Evolutionary conservation across 139 green algal genomes (phyloP).

Genomic region (Coelastrella sp.): DNA sequence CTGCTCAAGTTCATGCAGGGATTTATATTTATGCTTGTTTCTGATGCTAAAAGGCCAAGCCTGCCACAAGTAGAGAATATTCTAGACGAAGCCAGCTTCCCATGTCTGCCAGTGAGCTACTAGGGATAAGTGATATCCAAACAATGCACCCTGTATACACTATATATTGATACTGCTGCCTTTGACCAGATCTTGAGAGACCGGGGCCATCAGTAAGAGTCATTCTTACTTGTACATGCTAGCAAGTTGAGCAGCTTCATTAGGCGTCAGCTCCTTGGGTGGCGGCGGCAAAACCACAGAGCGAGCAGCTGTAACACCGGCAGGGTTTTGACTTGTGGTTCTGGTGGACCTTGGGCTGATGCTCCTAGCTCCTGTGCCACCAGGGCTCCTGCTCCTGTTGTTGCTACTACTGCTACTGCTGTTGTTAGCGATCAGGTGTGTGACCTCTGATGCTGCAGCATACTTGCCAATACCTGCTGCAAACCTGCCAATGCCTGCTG

Average conservation of each 20-base stretch:
- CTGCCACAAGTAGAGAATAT: no score
- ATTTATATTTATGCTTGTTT: background rate
- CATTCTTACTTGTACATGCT: slow-evolving; percentile 18
- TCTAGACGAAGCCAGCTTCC: no score
- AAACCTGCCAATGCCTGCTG: background rate
- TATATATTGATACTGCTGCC: background rate
- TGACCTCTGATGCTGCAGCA: background rate
- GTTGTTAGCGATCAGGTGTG: background rate
- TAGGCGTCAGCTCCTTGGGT: slow-evolving; percentile 17
- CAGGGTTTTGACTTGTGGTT: background rate
- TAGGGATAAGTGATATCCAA: no score
- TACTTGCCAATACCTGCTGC: background rate
- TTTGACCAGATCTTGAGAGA: background rate
- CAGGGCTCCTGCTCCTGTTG: background rate
- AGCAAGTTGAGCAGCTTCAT: slow-evolving; percentile 4
- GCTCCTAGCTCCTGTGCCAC: background rate
- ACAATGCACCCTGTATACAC: background rate
- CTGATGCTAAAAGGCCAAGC: no score
- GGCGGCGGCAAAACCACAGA: background rate
- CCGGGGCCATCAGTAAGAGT: background rate
- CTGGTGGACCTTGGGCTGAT: background rate
- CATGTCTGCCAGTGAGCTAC: no score
- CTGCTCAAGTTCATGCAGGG: background rate
- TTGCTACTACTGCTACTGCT: background rate
- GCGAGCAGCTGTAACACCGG: background rate